These are phyloP conservation scores for Juncus effusus DNA, from an alignment of 176 grass and related monocot genomes.

Conservation along the genomic window DNA sequence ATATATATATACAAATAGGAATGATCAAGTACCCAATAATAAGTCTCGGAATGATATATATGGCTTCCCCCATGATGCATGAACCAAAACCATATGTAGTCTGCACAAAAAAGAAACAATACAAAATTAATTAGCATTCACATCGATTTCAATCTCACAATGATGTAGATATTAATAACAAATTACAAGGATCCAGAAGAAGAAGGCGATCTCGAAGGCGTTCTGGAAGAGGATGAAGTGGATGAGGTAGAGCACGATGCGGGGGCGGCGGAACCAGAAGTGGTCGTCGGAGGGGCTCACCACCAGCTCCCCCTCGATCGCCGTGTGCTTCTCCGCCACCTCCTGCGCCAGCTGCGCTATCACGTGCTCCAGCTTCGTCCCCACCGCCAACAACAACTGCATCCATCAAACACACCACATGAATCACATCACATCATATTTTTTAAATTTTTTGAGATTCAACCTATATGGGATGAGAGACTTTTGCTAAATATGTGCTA, in stretches of 20 bases:
- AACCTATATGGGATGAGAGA: too few relatives aligned
- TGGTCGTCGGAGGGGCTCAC: slow-evolving; percentile 78
- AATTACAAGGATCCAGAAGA: slow-evolving; percentile 97
- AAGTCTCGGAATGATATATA: slow-evolving; percentile 70
- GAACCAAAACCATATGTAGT: slow-evolving; percentile 75
- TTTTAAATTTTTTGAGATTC: too few relatives aligned
- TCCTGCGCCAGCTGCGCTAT: slow-evolving; percentile 72
- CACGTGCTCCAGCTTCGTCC: slow-evolving; percentile 89
- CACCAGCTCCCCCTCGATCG: slow-evolving; percentile 66
- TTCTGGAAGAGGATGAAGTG: slow-evolving; percentile 97
- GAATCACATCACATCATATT: background rate
- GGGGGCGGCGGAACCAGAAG: slow-evolving; percentile 70
- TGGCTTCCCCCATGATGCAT: slow-evolving; percentile 79
- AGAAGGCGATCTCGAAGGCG: slow-evolving; percentile 85
- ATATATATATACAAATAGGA: background rate
- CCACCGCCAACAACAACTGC: slow-evolving; percentile 73
- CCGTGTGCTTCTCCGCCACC: slow-evolving; percentile 77
- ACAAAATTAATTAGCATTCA: too few relatives aligned
- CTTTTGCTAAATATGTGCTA: too few relatives aligned
- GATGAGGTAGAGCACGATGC: slow-evolving; percentile 66
- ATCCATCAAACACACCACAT: slow-evolving; percentile 12
- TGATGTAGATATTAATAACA: background rate
- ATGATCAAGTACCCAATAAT: slow-evolving; percentile 48
- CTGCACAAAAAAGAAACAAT: slow-evolving; percentile 25
- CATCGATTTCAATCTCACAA: background rate